These are phyloP conservation scores for Roridomyces roridus DNA, from an alignment of 768 basidiomycete species.

Conservation along the genomic window DNA sequence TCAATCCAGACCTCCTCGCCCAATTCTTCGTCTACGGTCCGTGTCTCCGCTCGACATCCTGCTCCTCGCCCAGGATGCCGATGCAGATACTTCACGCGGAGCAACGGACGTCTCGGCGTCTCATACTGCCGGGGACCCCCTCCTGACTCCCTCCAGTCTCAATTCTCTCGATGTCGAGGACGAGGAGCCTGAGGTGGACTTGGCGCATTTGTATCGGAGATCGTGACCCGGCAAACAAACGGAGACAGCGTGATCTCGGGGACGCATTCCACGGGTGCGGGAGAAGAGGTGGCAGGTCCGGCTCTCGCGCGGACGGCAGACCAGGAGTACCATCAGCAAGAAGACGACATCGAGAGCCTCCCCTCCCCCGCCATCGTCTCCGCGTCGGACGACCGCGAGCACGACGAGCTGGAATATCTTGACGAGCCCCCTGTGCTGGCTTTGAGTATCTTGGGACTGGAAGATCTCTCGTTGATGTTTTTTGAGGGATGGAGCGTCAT, in stretches of 20 bases:
- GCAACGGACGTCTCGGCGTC: not conserved
- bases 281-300: no score
- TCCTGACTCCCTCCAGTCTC: no score
- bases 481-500: not conserved
- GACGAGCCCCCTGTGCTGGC: slow-evolving; percentile 8
- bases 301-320: not conserved
- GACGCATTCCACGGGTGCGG: no score
- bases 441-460: not conserved
- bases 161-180: not conserved
- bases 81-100: no score
- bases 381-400: not conserved
- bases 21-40: not conserved
- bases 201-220: no score
- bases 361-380: not conserved
- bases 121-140: not conserved
- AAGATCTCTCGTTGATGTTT: slow-evolving; percentile 1
- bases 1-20: not conserved
- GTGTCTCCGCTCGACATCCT: not conserved
- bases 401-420: slow-evolving; percentile 11
- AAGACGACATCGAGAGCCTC: slow-evolving; percentile 14
- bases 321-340: no score
- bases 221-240: no score
- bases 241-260: not conserved
- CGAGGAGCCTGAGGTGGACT: no score
- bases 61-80: not conserved